Percentiles rank a stretch among this genome's conserved stretches.
Conservation (phyloP, 352 stramenopile species). For the Aphanomyces euteiches region DNA sequence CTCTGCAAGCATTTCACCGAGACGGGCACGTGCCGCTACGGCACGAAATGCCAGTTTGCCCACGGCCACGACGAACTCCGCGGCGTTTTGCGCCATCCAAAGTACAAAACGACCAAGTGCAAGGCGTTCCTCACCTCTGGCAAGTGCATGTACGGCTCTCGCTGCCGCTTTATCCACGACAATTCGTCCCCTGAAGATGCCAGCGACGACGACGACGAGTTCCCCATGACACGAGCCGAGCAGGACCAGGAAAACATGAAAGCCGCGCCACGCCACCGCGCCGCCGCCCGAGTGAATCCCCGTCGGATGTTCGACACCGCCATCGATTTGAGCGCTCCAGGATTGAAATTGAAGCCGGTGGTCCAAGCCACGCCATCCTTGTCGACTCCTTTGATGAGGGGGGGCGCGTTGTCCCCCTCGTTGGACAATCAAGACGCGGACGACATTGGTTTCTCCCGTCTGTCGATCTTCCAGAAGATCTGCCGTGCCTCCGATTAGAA, state of each 20-base stretch:
- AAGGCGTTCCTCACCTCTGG: slow-evolving; percentile 88
- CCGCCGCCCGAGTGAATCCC: slow-evolving; percentile 12
- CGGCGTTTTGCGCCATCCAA: slow-evolving; percentile 81
- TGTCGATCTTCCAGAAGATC: slow-evolving; percentile 27
- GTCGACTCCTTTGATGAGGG: neutral
- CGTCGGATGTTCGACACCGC: neutral
- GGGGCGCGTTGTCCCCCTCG: neutral
- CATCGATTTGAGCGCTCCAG: neutral
- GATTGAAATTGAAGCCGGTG: slow-evolving; percentile 16
- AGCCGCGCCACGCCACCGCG: neutral
- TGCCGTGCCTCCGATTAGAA: slow-evolving; percentile 25
- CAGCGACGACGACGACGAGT: slow-evolving; percentile 27
- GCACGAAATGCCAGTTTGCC: slow-evolving; percentile 86
- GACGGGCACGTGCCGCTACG: slow-evolving; percentile 83
- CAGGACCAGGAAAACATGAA: slow-evolving; percentile 27
- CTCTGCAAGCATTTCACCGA: slow-evolving; percentile 84
- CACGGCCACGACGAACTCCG: slow-evolving; percentile 74
- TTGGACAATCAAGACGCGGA: slow-evolving; percentile 16
- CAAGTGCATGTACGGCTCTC: slow-evolving; percentile 79
- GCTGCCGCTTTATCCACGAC: slow-evolving; percentile 87
- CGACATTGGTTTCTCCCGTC: neutral
- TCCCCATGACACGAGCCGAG: slow-evolving; percentile 18
- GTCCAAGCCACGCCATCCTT: neutral
- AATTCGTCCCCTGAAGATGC: slow-evolving; percentile 1
- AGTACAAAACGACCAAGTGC: slow-evolving; percentile 91